Evolutionary conservation across 148 eudicot species (phyloP).

Genomic region (Silene uniflora): DNA sequence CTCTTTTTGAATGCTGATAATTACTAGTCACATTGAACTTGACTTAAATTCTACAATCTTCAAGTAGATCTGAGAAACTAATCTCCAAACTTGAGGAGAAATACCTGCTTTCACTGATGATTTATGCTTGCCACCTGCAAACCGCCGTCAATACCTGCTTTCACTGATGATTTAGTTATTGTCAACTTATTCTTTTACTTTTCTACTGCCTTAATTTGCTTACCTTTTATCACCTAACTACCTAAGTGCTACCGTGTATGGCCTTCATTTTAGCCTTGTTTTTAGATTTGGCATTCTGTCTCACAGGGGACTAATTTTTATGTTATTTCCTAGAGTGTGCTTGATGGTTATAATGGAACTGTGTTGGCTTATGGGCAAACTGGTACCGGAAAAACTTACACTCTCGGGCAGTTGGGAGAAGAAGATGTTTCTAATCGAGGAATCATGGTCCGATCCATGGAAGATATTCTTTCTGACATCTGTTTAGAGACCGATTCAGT

Average conservation of each 20-base stretch:
- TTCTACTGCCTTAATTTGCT: not conserved
- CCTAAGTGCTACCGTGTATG: slow-evolving; percentile 12
- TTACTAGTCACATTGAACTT: not conserved
- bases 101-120: not conserved
- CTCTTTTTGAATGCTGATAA: not conserved
- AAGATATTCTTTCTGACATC: slow-evolving; percentile 77
- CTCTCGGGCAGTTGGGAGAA: slow-evolving; percentile 94
- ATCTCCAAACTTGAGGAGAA: not conserved
- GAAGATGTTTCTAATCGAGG: slow-evolving; percentile 92
- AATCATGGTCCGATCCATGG: slow-evolving; percentile 99
- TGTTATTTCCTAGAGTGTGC: slow-evolving; percentile 63
- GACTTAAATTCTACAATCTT: not conserved
- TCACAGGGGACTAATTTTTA: slow-evolving; percentile 17
- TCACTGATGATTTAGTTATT: not conserved
- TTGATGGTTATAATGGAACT: slow-evolving; percentile 98
- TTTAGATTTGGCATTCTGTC: slow-evolving; percentile 6
- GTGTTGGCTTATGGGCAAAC: slow-evolving; percentile 99
- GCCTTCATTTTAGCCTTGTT: not conserved
- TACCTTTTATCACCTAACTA: not conserved
- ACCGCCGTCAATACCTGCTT: not conserved
- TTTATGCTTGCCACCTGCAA: not conserved
- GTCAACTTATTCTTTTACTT: not conserved
- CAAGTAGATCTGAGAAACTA: not conserved
- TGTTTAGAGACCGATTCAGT: slow-evolving; percentile 70
- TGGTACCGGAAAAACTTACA: slow-evolving; percentile 95